Conservation (phyloP, 331 rosid genomes). For the Spiraea crenata region DNA sequence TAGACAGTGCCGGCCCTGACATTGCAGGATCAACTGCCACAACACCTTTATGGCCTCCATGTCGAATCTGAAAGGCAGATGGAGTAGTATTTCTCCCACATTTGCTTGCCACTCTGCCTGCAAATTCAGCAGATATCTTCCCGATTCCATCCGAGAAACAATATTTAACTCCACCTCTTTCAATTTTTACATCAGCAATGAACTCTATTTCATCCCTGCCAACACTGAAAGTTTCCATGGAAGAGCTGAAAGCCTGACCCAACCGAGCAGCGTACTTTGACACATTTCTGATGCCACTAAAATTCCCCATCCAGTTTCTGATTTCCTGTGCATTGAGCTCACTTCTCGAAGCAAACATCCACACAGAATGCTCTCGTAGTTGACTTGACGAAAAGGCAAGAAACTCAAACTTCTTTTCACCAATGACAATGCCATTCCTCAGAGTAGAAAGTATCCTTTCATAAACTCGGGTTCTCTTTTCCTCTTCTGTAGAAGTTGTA, state of each 20-base stretch:
- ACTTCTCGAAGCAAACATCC: conserved; percentile 53
- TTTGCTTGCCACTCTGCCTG: conserved; percentile 29
- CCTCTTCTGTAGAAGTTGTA: background rate
- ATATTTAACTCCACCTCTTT: background rate
- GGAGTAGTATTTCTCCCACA: conserved; percentile 33
- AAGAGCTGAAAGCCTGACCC: conserved; percentile 44
- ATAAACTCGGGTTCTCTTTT: conserved; percentile 22
- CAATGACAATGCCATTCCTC: conserved; percentile 36
- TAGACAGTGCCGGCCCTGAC: no score
- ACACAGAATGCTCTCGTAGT: conserved; percentile 31
- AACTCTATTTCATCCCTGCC: conserved; percentile 17
- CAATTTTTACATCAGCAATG: conserved; percentile 35
- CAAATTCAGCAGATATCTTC: conserved; percentile 34
- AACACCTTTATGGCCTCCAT: conserved; percentile 45
- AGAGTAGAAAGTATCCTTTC: conserved; percentile 30
- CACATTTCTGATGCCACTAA: conserved; percentile 31
- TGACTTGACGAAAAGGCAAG: conserved; percentile 43
- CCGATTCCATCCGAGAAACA: conserved; percentile 51
- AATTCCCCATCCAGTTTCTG: conserved; percentile 44
- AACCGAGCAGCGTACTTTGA: conserved; percentile 41
- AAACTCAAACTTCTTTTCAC: conserved; percentile 45
- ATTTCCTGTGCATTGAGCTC: conserved; percentile 33
- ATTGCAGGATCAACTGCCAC: conserved; percentile 44
- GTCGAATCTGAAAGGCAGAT: conserved; percentile 44
- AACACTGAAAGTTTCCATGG: conserved; percentile 27